phyloP scores from a whole-genome alignment of 495 filamentous ascomycete genomes.

The Talaromyces thailandensis region DNA sequence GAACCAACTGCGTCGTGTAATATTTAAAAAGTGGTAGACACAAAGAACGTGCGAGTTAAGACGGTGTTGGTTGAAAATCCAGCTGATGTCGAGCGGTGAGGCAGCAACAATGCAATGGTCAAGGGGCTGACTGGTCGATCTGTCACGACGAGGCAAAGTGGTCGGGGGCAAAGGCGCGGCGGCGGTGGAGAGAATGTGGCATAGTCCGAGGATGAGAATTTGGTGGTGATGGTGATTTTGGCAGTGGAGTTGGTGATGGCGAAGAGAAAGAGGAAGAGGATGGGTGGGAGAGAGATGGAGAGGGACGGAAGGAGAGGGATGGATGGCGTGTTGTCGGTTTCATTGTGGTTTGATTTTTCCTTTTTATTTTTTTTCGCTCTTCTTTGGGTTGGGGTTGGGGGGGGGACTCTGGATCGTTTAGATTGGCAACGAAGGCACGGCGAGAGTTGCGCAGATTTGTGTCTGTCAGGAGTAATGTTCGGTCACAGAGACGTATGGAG shows the following conservation, averaged over 20 bases:
- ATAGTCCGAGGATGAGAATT: constrained; percentile 16
- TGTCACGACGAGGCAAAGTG: constrained; percentile 6
- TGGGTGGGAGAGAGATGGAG: constrained; percentile 13
- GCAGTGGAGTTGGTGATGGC: constrained; percentile 9
- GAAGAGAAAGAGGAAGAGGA: constrained; percentile 11
- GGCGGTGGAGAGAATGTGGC: constrained; percentile 17
- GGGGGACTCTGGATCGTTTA: neutral
- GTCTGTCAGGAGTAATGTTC: neutral
- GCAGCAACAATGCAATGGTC: neutral
- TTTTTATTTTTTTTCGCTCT: neutral
- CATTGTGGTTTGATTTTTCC: constrained; percentile 1
- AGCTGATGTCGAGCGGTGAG: neutral
- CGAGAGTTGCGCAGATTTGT: neutral
- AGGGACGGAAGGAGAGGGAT: constrained; percentile 8
- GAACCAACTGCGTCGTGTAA: neutral
- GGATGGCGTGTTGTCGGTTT: neutral
- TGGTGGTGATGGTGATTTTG: constrained; percentile 11
- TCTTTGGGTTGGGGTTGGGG: neutral
- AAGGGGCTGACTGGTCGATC: neutral
- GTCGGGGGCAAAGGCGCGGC: constrained; percentile 1
- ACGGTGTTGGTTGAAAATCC: neutral
- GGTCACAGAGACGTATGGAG: neutral
- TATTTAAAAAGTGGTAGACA: neutral
- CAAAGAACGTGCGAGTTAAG: constrained; percentile 5
- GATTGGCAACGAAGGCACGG: neutral